Evolutionary conservation across 805 yeast genomes (phyloP).

Genomic region (Wickerhamiella dianesei): DNA sequence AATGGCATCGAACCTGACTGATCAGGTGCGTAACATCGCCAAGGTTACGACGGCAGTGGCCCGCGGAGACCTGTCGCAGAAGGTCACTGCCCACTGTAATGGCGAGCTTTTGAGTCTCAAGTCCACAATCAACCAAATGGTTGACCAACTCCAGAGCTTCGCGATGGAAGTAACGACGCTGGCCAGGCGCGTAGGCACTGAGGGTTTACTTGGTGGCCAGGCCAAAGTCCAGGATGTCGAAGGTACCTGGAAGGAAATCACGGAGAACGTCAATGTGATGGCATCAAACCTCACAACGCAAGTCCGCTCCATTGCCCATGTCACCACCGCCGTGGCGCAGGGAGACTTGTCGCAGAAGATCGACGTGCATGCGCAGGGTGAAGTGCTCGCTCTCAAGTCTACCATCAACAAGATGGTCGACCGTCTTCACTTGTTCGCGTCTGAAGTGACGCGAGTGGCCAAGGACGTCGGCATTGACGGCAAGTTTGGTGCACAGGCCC

Average conservation of each 20-base stretch:
- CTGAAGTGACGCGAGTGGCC: constrained; percentile 81
- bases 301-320: constrained; percentile 79
- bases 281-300: constrained; percentile 77
- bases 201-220: constrained; percentile 80
- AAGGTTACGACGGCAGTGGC: constrained; percentile 83
- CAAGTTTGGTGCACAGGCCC: constrained; percentile 83
- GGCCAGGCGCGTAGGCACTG: constrained; percentile 80
- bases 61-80: constrained; percentile 65
- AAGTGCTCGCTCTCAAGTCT: constrained; percentile 67
- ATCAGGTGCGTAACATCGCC: constrained; percentile 78
- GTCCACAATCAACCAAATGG: constrained; percentile 79
- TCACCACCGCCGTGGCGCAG: constrained; percentile 83
- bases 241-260: constrained; percentile 76
- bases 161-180: constrained; percentile 78
- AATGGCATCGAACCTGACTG: constrained; percentile 77
- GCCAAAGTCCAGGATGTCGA: constrained; percentile 68
- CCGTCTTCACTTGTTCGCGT: constrained; percentile 72
- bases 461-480: constrained; percentile 90
- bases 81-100: constrained; percentile 75
- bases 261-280: constrained; percentile 79
- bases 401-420: constrained; percentile 92
- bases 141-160: constrained; percentile 65
- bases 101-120: constrained; percentile 70
- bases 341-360: constrained; percentile 79
- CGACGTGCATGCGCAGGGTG: constrained; percentile 84